phyloP scores from a whole-genome alignment of 495 filamentous ascomycete species.

The Daldinia concentrica region DNA sequence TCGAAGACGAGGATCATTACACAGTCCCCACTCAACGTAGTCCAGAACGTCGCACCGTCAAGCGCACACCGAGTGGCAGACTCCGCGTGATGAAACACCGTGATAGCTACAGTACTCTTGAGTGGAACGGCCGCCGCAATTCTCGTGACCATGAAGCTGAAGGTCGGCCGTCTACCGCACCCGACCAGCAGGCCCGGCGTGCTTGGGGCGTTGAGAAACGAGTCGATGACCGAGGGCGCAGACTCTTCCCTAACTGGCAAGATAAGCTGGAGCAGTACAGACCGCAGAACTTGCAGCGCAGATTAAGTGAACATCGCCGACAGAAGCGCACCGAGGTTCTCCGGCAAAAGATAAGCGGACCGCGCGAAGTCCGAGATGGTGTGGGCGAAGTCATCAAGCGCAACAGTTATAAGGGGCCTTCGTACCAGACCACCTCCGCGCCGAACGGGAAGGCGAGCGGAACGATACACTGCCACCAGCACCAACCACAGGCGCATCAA shows the following conservation, averaged over 20 bases:
- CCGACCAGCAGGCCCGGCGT: constrained; percentile 39
- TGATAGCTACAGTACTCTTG: constrained; percentile 52
- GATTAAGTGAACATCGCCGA: constrained; percentile 67
- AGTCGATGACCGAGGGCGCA: constrained; percentile 40
- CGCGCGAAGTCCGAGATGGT: constrained; percentile 60
- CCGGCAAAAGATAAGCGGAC: constrained; percentile 70
- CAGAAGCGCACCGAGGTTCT: constrained; percentile 73
- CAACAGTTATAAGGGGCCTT: constrained; percentile 46
- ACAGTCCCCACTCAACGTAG: constrained; percentile 49
- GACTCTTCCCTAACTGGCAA: constrained; percentile 49
- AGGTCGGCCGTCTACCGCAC: constrained; percentile 48
- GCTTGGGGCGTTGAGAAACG: constrained; percentile 43
- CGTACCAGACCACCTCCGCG: constrained; percentile 38
- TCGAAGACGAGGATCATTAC: constrained; percentile 50
- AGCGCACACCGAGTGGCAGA: constrained; percentile 59
- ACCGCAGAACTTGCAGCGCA: constrained; percentile 60
- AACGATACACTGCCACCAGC: neutral
- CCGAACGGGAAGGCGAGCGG: constrained; percentile 13
- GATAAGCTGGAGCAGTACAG: constrained; percentile 55
- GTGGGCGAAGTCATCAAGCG: constrained; percentile 61
- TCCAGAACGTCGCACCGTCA: constrained; percentile 59
- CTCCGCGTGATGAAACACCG: constrained; percentile 60
- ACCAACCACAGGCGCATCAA: constrained; percentile 10
- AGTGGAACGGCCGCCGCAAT: constrained; percentile 21
- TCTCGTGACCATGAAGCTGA: constrained; percentile 37